Evolutionary conservation across 148 eudicot species (phyloP), one percentile per base, ranked within the genome.

Genomic region (Rhododendron griersonianum): DNA sequence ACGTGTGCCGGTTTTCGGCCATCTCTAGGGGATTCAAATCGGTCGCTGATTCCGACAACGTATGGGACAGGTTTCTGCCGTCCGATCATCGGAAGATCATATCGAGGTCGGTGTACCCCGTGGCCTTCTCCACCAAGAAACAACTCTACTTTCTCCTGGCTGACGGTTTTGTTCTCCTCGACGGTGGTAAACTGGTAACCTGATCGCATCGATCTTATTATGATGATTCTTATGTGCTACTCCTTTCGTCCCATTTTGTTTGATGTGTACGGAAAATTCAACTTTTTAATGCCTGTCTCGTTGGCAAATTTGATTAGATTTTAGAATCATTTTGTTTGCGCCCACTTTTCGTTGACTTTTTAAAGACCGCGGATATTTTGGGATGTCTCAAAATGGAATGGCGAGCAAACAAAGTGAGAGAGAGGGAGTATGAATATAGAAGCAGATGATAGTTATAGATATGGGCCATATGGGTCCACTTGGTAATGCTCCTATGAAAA

Each of bases 101-200:
- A 10, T 2, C 53, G 86, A 41, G 84, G 94, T 37, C 90, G 73
- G 19, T 78, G 21, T 18, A 81, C 76, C 10, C 33, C 11, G 10
- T 41, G 77, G 76, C 45, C 82, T 5, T 25, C 25, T 76, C 80
- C 50, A 80, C 90, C 11, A 91, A 88, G 80, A 93, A 90, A 87
- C 82, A 93, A 5, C 84, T 93, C 6, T 93, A 87, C 50, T 82
- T 88, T 67, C 84, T 65, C 16, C 93, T 95, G 2, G 91, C 82
- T 21, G 67, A 87, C 33, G 81, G 78, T 9, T 91, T 90, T 23
- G 39, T 82, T 25, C 71, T 82, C 84, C 63, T 82, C 41, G 75
- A 82, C 14, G 73, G 67, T 18, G 73, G 84, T 23, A 35, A 57
- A 21, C n/a, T 82, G 84, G 84, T 82, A 82, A 63, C 28, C 6